Evolutionary conservation across 148 eudicot species (phyloP).

Genomic region (Fagopyrum tataricum): DNA sequence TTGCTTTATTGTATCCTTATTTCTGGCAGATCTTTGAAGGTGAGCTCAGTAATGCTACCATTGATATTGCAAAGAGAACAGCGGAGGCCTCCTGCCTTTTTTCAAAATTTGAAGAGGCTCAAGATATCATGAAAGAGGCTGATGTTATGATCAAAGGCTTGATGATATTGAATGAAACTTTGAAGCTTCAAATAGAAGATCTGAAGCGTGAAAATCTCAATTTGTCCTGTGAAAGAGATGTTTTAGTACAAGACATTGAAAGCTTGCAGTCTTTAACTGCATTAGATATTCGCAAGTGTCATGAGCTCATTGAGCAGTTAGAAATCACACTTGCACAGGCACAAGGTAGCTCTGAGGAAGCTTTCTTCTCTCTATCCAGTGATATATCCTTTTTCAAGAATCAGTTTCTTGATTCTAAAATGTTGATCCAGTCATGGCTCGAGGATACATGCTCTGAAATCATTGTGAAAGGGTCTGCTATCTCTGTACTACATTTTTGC

Average conservation of each 20-base stretch:
- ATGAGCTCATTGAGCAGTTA: conserved; percentile 43
- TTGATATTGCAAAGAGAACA: conserved; percentile 46
- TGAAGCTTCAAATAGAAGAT: conserved; percentile 53
- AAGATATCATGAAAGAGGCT: conserved; percentile 71
- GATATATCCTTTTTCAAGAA: conserved; percentile 47
- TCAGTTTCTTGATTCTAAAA: conserved; percentile 36
- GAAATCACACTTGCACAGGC: conserved; percentile 31
- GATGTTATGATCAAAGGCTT: conserved; percentile 70
- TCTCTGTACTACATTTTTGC: conserved; percentile 63
- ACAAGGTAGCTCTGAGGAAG: conserved; percentile 34
- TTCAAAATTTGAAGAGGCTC: conserved; percentile 68
- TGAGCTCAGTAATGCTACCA: conserved; percentile 61
- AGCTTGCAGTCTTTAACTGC: conserved; percentile 37
- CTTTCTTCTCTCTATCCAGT: conserved; percentile 28
- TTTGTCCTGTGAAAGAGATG: conserved; percentile 35
- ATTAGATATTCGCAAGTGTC: conserved; percentile 31
- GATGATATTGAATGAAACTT: conserved; percentile 57
- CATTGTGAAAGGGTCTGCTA: conserved; percentile 56
- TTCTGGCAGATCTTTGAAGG: conserved; percentile 46
- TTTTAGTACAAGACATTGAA: conserved; percentile 36
- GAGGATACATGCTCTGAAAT: conserved; percentile 83
- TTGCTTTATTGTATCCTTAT: neutral
- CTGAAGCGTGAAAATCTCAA: conserved; percentile 31
- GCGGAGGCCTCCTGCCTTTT: conserved; percentile 67
- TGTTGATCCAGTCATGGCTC: conserved; percentile 39